Percentiles rank a stretch among this genome's conserved stretches.
Evolutionary conservation across 441 rosid genomes (phyloP).

Genomic region (Jatropha podagrica): DNA sequence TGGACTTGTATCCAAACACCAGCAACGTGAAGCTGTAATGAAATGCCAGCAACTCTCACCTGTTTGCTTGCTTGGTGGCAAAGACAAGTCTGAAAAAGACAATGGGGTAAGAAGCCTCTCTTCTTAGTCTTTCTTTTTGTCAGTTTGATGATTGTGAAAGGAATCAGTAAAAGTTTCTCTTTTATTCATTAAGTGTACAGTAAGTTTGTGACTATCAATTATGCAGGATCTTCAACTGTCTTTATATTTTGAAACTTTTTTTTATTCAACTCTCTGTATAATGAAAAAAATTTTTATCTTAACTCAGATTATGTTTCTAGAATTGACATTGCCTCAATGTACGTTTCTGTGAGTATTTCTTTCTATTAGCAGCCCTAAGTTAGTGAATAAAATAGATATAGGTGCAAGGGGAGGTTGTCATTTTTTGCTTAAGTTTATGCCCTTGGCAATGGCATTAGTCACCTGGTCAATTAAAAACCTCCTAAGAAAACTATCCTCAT

Average conservation of each 20-base stretch:
- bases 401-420: neutral
- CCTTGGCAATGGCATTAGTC: too few relatives aligned
- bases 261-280: neutral
- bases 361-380: neutral
- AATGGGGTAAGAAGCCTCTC: slow-evolving; percentile 35
- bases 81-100: slow-evolving; percentile 42
- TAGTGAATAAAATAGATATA: too few relatives aligned
- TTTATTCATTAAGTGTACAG: neutral
- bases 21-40: slow-evolving; percentile 3
- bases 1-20: slow-evolving; percentile 32
- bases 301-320: neutral
- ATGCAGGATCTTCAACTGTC: neutral
- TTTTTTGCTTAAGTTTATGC: neutral
- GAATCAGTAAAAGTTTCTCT: neutral
- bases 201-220: neutral
- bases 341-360: neutral
- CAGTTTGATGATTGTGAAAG: neutral
- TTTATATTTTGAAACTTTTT: neutral
- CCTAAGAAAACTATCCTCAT: too few relatives aligned
- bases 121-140: neutral
- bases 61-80: slow-evolving; percentile 55
- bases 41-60: slow-evolving; percentile 30
- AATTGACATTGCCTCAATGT: neutral
- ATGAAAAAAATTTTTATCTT: neutral
- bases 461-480: too few relatives aligned